Conservation (phyloP, 768 basidiomycete genomes). For the Mycena indigotica region DNA sequence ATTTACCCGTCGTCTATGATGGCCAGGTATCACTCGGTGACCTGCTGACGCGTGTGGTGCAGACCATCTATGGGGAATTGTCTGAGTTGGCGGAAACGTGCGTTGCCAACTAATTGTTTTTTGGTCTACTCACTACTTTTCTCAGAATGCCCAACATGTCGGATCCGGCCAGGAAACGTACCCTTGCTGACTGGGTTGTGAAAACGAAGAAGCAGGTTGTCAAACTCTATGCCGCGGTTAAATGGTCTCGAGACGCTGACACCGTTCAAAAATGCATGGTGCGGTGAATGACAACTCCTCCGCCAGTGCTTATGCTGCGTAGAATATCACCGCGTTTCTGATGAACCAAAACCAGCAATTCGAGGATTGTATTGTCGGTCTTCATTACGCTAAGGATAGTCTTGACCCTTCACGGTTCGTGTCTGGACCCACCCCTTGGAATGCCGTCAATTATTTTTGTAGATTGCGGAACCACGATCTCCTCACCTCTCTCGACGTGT, state of each 20-base stretch:
- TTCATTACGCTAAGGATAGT: slow-evolving; percentile 67
- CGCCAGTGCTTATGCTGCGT: slow-evolving; percentile 9
- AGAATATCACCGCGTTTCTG: slow-evolving; percentile 89
- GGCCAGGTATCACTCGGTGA: slow-evolving; percentile 76
- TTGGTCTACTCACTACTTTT: slow-evolving; percentile 3
- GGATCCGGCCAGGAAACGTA: slow-evolving; percentile 76
- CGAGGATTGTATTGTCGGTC: slow-evolving; percentile 61
- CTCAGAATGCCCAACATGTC: slow-evolving; percentile 79
- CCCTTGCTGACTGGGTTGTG: slow-evolving; percentile 87
- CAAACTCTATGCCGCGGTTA: slow-evolving; percentile 82
- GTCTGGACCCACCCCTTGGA: background rate
- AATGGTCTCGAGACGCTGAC: slow-evolving; percentile 85
- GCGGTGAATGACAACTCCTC: slow-evolving; percentile 12
- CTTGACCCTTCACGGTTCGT: slow-evolving; percentile 78
- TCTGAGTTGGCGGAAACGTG: slow-evolving; percentile 87
- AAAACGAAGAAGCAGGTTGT: slow-evolving; percentile 88
- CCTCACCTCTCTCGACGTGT: slow-evolving; percentile 85
- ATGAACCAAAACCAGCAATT: slow-evolving; percentile 86
- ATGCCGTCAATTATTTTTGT: slow-evolving; percentile 8
- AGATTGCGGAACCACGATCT: slow-evolving; percentile 94
- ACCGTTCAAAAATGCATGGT: slow-evolving; percentile 90
- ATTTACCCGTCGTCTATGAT: slow-evolving; percentile 73
- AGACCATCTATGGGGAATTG: slow-evolving; percentile 81
- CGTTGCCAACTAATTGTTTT: slow-evolving; percentile 30
- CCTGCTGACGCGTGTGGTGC: slow-evolving; percentile 73